Percentiles rank a stretch among this genome's conserved stretches.
Conservation (phyloP, 805 yeast species). For the Saturnispora kantuleensis region DNA sequence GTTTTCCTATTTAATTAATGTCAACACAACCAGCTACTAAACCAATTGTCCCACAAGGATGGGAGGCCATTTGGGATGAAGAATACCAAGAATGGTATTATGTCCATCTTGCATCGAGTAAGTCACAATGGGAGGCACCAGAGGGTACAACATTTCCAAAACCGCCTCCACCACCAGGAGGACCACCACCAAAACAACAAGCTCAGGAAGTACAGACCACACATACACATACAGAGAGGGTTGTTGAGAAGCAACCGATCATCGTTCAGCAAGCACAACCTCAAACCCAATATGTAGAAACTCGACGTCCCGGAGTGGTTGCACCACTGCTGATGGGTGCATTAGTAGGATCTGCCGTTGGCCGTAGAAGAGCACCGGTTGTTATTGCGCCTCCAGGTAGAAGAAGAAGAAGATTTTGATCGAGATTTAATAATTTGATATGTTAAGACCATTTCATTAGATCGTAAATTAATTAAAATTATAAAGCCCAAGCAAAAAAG, state of each 20-base stretch:
- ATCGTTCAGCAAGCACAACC: not conserved
- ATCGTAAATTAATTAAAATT: not conserved
- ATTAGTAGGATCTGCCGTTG: not conserved
- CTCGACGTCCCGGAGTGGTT: not conserved
- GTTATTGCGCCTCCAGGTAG: not conserved
- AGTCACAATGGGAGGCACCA: constrained; percentile 1
- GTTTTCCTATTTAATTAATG: too few species aligned
- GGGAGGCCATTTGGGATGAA: constrained; percentile 2
- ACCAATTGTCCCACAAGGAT: not conserved
- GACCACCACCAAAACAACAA: constrained; percentile 2
- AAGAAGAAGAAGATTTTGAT: constrained; percentile 2
- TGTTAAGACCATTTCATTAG: not conserved
- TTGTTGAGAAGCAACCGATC: not conserved
- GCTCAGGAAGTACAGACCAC: not conserved
- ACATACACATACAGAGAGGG: not conserved
- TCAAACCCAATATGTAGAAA: not conserved
- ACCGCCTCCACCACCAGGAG: not conserved
- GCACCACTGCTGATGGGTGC: not conserved
- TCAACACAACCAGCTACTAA: not conserved
- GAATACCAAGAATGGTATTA: constrained; percentile 2
- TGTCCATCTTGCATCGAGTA: not conserved
- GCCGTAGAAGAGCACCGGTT: not conserved
- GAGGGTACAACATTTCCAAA: not conserved
- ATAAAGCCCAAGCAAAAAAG: too few species aligned
- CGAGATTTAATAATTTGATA: not conserved